These are phyloP conservation scores for Patellaria atrata DNA, from an alignment of 495 filamentous ascomycete genomes.

Conservation along the genomic window DNA sequence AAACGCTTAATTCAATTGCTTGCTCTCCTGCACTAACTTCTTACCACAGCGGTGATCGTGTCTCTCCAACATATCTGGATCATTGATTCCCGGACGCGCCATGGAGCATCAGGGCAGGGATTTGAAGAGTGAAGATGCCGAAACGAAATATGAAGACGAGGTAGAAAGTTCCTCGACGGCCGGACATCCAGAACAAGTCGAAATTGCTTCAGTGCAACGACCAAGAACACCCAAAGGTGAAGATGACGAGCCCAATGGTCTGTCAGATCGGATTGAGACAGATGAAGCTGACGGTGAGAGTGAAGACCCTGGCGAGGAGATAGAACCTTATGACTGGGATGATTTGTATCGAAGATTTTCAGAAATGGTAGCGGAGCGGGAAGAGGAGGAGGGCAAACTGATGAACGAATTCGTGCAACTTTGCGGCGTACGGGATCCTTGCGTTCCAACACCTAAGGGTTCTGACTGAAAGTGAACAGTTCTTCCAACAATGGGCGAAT, in stretches of 20 bases:
- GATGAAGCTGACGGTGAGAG: slow-evolving; percentile 4
- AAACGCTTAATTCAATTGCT: too few relatives aligned
- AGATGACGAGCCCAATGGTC: neutral
- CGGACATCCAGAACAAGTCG: too few relatives aligned
- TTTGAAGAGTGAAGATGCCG: too few relatives aligned
- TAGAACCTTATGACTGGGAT: slow-evolving; percentile 24
- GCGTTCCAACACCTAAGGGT: neutral
- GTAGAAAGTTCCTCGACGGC: too few relatives aligned
- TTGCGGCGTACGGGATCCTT: slow-evolving; percentile 29
- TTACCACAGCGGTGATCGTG: too few relatives aligned
- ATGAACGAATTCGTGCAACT: too few relatives aligned
- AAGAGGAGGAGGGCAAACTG: slow-evolving; percentile 44
- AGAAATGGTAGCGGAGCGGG: slow-evolving; percentile 42
- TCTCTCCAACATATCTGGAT: too few relatives aligned
- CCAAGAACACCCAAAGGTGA: neutral
- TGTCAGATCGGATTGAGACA: neutral
- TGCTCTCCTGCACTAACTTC: too few relatives aligned
- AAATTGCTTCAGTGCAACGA: too few relatives aligned
- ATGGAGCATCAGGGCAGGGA: too few relatives aligned
- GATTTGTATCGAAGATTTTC: slow-evolving; percentile 50
- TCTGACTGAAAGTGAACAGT: slow-evolving; percentile 36
- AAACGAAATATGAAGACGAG: too few relatives aligned
- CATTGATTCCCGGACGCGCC: too few relatives aligned
- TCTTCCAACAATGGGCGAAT: slow-evolving; percentile 57
- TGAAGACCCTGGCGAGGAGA: slow-evolving; percentile 4